Conservation (phyloP, 176 grass and related monocot genomes). For the Dactylis glomerata region DNA sequence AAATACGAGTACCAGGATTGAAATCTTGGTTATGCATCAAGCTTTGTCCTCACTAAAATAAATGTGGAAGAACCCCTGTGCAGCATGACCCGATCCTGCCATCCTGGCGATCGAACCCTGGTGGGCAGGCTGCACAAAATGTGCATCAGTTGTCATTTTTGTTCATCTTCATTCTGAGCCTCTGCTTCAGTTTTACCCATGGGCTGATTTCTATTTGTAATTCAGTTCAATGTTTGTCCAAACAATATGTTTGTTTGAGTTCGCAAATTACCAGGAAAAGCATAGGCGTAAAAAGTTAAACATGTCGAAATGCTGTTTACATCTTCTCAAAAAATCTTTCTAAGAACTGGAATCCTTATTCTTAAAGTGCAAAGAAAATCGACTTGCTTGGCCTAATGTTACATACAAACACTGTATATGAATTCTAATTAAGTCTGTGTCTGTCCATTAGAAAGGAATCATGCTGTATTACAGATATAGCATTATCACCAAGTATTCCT, state of each 20-base stretch:
- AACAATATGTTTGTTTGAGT: too few relatives aligned
- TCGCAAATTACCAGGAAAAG: too few relatives aligned
- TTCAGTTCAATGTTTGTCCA: too few relatives aligned
- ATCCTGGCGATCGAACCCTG: too few relatives aligned
- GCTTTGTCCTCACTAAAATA: too few relatives aligned
- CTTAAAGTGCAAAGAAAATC: not conserved
- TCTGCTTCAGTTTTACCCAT: not conserved
- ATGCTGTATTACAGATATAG: not conserved
- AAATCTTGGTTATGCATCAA: too few relatives aligned
- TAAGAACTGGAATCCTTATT: not conserved
- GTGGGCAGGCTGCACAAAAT: not conserved
- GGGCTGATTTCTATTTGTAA: not conserved
- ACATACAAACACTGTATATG: not conserved
- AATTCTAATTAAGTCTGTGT: not conserved
- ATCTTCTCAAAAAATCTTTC: not conserved
- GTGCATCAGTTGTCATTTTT: not conserved
- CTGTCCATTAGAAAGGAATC: not conserved
- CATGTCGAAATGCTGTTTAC: not conserved
- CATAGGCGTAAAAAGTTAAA: too few relatives aligned
- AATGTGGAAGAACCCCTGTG: too few relatives aligned
- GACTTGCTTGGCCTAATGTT: not conserved
- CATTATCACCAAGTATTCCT: not conserved
- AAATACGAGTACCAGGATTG: too few relatives aligned
- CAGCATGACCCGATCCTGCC: too few relatives aligned
- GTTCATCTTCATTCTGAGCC: not conserved